phyloP scores from a whole-genome alignment of 768 basidiomycete genomes.

The Lepiota subincarnata region DNA sequence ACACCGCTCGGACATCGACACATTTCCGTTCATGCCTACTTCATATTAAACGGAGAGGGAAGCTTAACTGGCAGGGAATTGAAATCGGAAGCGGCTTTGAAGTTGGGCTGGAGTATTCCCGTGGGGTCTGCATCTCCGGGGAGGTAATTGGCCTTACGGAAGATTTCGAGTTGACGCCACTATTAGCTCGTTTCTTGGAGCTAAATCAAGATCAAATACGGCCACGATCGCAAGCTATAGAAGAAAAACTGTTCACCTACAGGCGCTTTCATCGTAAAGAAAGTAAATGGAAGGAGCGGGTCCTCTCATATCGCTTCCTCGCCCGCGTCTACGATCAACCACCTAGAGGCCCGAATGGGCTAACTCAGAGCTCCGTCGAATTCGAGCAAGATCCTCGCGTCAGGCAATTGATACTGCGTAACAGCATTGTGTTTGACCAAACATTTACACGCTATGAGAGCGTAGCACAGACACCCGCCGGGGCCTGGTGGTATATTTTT shows the following conservation, averaged over 20 bases:
- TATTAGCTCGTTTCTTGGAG: conserved; percentile 59
- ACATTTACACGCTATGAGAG: conserved; percentile 51
- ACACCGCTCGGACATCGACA: conserved; percentile 44
- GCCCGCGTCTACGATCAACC: conserved; percentile 56
- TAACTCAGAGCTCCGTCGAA: conserved; percentile 42
- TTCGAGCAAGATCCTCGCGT: conserved; percentile 55
- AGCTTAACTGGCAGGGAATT: conserved; percentile 46
- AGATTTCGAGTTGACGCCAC: conserved; percentile 58
- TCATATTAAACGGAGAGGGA: conserved; percentile 48
- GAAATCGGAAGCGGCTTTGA: conserved; percentile 69
- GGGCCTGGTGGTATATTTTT: conserved; percentile 77
- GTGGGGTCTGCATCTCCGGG: conserved; percentile 43
- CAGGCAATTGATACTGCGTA: conserved; percentile 41
- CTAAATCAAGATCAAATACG: conserved; percentile 52
- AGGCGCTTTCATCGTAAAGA: conserved; percentile 46
- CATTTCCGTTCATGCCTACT: conserved; percentile 46
- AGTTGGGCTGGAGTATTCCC: conserved; percentile 54
- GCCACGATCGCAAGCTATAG: conserved; percentile 36
- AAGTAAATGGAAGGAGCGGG: conserved; percentile 45
- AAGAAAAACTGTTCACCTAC: conserved; percentile 47
- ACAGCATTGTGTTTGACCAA: conserved; percentile 40
- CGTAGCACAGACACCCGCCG: conserved; percentile 44
- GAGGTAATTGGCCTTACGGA: conserved; percentile 59
- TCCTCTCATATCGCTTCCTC: conserved; percentile 63
- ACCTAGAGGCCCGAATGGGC: conserved; percentile 31